phyloP scores from a whole-genome alignment of 2,329 filamentous ascomycete genomes.

The Thielaviopsis musarum region DNA sequence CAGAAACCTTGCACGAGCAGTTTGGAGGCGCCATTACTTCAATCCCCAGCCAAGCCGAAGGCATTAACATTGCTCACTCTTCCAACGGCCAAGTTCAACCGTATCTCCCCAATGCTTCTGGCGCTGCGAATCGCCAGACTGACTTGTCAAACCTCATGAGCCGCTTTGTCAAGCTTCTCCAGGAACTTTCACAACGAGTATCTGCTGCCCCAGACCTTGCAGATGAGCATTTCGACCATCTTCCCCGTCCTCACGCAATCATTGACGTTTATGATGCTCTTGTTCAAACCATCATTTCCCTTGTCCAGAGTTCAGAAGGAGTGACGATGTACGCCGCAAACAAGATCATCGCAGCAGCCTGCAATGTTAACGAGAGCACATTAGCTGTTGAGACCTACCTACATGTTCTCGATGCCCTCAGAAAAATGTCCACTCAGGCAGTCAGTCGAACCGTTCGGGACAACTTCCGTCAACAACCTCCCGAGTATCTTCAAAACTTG shows the following conservation, averaged over 20 bases:
- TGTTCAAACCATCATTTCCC: constrained; percentile 45
- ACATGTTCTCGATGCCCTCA: constrained; percentile 41
- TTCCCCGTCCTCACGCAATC: constrained; percentile 41
- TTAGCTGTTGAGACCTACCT: constrained; percentile 45
- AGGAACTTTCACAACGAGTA: constrained; percentile 32
- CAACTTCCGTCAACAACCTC: constrained; percentile 39
- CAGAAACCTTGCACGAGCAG: constrained; percentile 47
- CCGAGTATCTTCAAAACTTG: constrained; percentile 37
- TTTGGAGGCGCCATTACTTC: constrained; percentile 37
- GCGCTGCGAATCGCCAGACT: constrained; percentile 23
- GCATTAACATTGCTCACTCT: constrained; percentile 37
- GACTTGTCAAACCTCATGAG: constrained; percentile 37
- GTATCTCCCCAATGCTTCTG: not conserved
- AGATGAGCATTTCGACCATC: constrained; percentile 42
- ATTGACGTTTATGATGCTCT: constrained; percentile 47
- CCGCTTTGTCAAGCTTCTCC: constrained; percentile 38
- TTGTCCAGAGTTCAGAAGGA: constrained; percentile 42
- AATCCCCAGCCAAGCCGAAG: constrained; percentile 42
- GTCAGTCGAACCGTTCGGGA: constrained; percentile 38
- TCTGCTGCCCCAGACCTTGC: constrained; percentile 31
- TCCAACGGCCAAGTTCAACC: constrained; percentile 31
- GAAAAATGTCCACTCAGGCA: constrained; percentile 39
- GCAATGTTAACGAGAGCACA: constrained; percentile 36
- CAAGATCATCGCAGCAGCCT: constrained; percentile 39
- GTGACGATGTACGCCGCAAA: constrained; percentile 42